Evolutionary conservation across 371 early-diverging fungal genomes (phyloP).

Genomic region (Apophysomyces elegans): DNA sequence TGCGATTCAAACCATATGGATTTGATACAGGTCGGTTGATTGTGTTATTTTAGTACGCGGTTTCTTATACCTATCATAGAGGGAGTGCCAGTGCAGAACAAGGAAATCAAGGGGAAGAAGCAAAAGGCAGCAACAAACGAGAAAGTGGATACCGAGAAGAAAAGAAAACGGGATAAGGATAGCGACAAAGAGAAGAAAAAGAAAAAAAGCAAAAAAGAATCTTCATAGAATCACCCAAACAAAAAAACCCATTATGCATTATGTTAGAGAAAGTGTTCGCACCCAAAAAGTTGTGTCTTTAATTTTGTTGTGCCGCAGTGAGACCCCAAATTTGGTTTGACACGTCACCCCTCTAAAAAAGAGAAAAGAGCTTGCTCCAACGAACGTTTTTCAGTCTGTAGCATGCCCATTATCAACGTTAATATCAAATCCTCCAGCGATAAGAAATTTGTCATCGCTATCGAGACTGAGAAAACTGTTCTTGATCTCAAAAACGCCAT

Average conservation of each 20-base stretch:
- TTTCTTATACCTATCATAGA: constrained; percentile 13
- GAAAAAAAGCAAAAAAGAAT: constrained; percentile 22
- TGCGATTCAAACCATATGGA: constrained; percentile 53
- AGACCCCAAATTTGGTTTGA: neutral
- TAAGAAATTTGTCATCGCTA: constrained; percentile 71
- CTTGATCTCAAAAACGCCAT: constrained; percentile 80
- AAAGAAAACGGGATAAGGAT: constrained; percentile 23
- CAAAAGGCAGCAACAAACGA: neutral
- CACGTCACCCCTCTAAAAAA: neutral
- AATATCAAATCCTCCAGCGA: constrained; percentile 89
- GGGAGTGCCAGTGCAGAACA: neutral
- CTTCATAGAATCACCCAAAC: constrained; percentile 18
- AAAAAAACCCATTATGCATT: constrained; percentile 13
- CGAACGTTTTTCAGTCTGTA: constrained; percentile 9
- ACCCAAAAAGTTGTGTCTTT: too few species aligned
- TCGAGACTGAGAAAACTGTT: constrained; percentile 72
- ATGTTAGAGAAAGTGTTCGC: too few species aligned
- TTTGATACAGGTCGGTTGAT: constrained; percentile 35
- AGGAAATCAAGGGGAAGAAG: constrained; percentile 4
- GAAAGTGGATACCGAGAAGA: neutral
- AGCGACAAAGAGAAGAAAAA: constrained; percentile 18
- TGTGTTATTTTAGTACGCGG: too few species aligned
- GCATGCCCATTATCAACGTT: constrained; percentile 60
- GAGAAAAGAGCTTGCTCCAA: neutral
- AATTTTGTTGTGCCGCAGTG: too few species aligned